These are phyloP conservation scores for Cryptococcus amylolentus DNA, from an alignment of 1,284 basidiomycete species.

Conservation along the genomic window DNA sequence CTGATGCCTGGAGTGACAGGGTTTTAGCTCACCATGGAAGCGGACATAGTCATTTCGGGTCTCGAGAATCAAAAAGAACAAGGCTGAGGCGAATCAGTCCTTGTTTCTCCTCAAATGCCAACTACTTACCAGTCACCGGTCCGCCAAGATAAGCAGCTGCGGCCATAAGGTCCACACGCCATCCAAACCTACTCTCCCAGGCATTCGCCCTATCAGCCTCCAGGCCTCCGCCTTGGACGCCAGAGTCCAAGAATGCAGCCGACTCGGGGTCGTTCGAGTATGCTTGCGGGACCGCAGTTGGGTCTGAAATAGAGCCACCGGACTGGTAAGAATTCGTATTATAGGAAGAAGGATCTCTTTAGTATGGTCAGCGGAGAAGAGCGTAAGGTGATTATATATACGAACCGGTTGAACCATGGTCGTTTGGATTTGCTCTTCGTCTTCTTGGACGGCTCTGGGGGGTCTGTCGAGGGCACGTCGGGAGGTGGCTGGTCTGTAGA, in stretches of 20 bases:
- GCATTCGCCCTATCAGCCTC: slow-evolving; percentile 57
- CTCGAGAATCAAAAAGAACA: slow-evolving; percentile 67
- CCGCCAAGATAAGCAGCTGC: slow-evolving; percentile 67
- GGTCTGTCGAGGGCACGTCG: slow-evolving; percentile 40
- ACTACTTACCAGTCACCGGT: slow-evolving; percentile 64
- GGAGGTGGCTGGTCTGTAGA: slow-evolving; percentile 47
- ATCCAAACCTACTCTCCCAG: slow-evolving; percentile 68
- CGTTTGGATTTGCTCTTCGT: slow-evolving; percentile 49
- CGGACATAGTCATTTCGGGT: slow-evolving; percentile 75
- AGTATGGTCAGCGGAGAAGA: not conserved
- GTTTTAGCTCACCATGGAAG: slow-evolving; percentile 62
- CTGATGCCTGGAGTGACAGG: not conserved
- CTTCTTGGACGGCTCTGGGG: slow-evolving; percentile 23
- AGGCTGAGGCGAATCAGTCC: slow-evolving; percentile 51
- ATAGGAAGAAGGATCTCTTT: slow-evolving; percentile 41
- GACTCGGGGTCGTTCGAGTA: slow-evolving; percentile 45
- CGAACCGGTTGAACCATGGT: slow-evolving; percentile 60
- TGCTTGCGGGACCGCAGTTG: slow-evolving; percentile 34
- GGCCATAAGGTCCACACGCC: slow-evolving; percentile 67
- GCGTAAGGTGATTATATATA: slow-evolving; percentile 47
- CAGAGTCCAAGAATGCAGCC: slow-evolving; percentile 51
- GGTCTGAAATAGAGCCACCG: slow-evolving; percentile 53
- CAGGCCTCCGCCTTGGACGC: slow-evolving; percentile 30
- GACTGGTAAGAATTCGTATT: slow-evolving; percentile 58
- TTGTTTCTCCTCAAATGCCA: not conserved